Conservation (phyloP, 169 alveolate species). For the Theileria luwenshuni region DNA sequence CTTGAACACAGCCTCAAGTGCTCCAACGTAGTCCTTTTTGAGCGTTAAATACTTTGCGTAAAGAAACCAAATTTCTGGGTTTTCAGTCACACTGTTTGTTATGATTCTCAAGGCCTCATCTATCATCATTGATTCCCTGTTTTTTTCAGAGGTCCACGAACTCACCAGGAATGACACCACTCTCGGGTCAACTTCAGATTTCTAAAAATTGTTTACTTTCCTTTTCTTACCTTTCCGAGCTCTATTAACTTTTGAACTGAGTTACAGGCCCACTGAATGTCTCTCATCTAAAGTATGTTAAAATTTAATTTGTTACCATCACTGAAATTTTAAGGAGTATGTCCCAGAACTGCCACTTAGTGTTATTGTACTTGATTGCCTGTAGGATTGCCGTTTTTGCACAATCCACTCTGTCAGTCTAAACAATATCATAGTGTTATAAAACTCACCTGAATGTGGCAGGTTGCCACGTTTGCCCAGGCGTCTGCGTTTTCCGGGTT, state of each 20-base stretch:
- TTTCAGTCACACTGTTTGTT: conserved; percentile 45
- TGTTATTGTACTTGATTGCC: conserved; percentile 71
- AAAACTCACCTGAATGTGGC: conserved; percentile 64
- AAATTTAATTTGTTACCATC: conserved; percentile 28
- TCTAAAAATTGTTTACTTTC: conserved; percentile 20
- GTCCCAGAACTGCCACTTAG: conserved; percentile 80
- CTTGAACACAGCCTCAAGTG: conserved; percentile 56
- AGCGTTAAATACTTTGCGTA: conserved; percentile 45
- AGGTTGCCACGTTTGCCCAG: conserved; percentile 77
- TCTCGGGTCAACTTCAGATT: conserved; percentile 40
- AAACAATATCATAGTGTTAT: background rate
- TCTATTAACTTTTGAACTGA: conserved; percentile 61
- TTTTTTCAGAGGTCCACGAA: conserved; percentile 23
- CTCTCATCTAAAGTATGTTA: conserved; percentile 42
- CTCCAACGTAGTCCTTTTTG: conserved; percentile 45
- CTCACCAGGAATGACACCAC: conserved; percentile 58
- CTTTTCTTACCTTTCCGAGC: conserved; percentile 57
- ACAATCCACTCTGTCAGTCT: conserved; percentile 52
- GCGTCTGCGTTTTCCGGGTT: conserved; percentile 71
- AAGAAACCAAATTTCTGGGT: conserved; percentile 50
- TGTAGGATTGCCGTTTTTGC: conserved; percentile 74
- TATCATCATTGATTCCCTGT: conserved; percentile 44
- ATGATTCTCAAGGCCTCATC: conserved; percentile 64
- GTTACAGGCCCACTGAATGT: conserved; percentile 68
- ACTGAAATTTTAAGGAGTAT: conserved; percentile 65